phyloP scores from a whole-genome alignment of 2,329 filamentous ascomycete species.

The Purpureocillium lavendulum region DNA sequence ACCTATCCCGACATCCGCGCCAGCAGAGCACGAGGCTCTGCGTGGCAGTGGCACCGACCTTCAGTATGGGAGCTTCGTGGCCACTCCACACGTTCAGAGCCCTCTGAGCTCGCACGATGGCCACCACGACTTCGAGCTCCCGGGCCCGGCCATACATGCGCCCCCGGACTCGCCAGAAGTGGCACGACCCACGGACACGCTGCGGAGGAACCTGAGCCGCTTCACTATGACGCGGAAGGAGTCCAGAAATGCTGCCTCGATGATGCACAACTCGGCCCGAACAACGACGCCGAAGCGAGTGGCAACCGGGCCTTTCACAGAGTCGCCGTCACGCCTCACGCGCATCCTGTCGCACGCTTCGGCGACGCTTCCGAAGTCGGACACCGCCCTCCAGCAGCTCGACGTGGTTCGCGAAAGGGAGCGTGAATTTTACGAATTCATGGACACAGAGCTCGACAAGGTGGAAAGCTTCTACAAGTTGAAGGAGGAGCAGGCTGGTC shows the following conservation, averaged over 20 bases:
- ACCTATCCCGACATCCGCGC: too few relatives aligned
- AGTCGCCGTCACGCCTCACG: constrained; percentile 22
- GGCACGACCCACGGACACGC: constrained; percentile 9
- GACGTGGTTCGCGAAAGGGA: constrained; percentile 64
- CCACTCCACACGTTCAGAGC: constrained; percentile 28
- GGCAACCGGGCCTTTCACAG: constrained; percentile 4
- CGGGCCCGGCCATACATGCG: constrained; percentile 41
- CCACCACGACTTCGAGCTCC: constrained; percentile 39
- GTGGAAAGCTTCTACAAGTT: constrained; percentile 82
- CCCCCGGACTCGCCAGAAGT: constrained; percentile 18
- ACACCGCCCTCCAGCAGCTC: constrained; percentile 35
- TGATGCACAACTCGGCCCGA: constrained; percentile 3
- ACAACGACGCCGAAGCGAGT: constrained; percentile 8
- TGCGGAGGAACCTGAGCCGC: constrained; percentile 13
- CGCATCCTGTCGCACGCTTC: constrained; percentile 25
- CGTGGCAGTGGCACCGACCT: constrained; percentile 25
- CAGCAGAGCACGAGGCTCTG: constrained; percentile 25
- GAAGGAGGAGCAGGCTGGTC: constrained; percentile 79
- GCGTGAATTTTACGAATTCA: constrained; percentile 77
- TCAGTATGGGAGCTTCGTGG: constrained; percentile 46
- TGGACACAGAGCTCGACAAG: constrained; percentile 81
- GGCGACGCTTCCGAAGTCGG: constrained; percentile 19
- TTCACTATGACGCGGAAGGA: constrained; percentile 25
- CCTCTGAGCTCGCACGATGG: constrained; percentile 6
- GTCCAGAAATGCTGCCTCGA: constrained; percentile 20